Evolutionary conservation across 441 rosid genomes (phyloP), one percentile per base, ranked within the genome.

Genomic region (Syzygium syzygioides): DNA sequence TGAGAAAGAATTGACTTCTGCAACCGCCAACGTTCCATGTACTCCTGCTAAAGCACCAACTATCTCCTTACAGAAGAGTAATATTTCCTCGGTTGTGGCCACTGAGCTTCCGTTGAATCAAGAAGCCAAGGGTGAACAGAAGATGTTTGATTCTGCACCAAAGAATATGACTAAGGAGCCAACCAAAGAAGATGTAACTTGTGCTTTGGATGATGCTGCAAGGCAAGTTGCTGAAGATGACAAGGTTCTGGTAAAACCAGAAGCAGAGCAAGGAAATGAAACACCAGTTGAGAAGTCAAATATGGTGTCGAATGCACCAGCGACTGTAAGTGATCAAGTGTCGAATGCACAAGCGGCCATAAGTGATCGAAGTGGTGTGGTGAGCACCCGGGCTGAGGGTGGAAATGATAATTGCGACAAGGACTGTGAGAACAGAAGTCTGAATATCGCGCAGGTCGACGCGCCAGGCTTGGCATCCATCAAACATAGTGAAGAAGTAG

Each of bases 1-100:
- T 76, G 91, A 91, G 89, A 95, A 92, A 93, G 88, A 71, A 71
- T 37, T 92, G 80, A 80, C 93, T 87, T 53, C 92, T 4, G 86
- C 89, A 18, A 88, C 90, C 41, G 53, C 89, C 96, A 87, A 89
- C 91, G 89, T 55, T 87, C 86, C 94, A 90, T 85, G 90, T 60
- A 80, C 90, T 89, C 87, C 92, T 85, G 85, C 62, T 56, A 85
- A 85, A 79, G 85, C 89, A 55, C 88, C 94, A 86, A 87, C 55
- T 88, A 71, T 41, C 55, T 88, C 87, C 66, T 87, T 92, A 86
- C 95, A 86, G 87, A 87, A 88, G 59, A 92, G 76, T 91, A 87
- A 94, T 86, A 90, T 91, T 76, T 80, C 88, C 37, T 85, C 93
- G 18, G 87, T 87, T 89, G 87, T 87, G 84, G 62, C 91, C 55